Base-by-base conservation (phyloP, 352 stramenopile species). In the Phytophthora vignae region DNA sequence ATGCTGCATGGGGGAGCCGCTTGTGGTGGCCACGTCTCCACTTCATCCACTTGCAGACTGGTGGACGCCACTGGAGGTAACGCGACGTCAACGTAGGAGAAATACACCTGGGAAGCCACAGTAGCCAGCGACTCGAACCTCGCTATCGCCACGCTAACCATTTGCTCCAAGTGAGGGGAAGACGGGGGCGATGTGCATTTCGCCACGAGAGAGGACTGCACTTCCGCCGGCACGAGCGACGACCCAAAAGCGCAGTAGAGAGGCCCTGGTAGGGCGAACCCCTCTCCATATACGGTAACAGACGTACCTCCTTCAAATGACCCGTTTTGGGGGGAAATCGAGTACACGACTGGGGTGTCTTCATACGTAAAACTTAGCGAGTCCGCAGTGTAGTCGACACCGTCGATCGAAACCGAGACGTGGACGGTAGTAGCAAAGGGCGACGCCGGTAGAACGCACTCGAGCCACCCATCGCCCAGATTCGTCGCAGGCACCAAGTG, bases 201-300 rank as follows among this genome's bases (percentile, higher is more conserved):
- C 12, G 57, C 56, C 22, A 42, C 8, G 19, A 64, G 54, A 12
- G 70, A 10, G 4, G 54, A 69, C 10, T 69, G 19, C 22, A 90
- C 67, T 0, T 44, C 46, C 2, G 76, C 82, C 17, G 50, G 25
- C 1, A 82, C 78, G 9, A 80, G 40, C 1, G 55, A 56, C 12
- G 61, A 17, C 2, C 77, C 83, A 73, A 91, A 91, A 2, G 52
- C 53, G 36, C 83, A 91, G 21, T 75, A 76, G 3, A 87, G 40
- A 0, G 53, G 12, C 6, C 31, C 31, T 0, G 55, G 52, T 4
- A 52, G 6, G 9, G 29, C 55, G 27, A 89, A 87, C 4, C 79
- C 72, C 66, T 85, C 76, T 0, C 83, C 73, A 4, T 56, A 50
- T 5, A 89, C 61, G 2, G 17, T 33, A 25, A 92, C 61, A 0